Evolutionary conservation across 192 early-diverging fungal genomes (phyloP).

Genomic region (Irineochytrium annulatum): DNA sequence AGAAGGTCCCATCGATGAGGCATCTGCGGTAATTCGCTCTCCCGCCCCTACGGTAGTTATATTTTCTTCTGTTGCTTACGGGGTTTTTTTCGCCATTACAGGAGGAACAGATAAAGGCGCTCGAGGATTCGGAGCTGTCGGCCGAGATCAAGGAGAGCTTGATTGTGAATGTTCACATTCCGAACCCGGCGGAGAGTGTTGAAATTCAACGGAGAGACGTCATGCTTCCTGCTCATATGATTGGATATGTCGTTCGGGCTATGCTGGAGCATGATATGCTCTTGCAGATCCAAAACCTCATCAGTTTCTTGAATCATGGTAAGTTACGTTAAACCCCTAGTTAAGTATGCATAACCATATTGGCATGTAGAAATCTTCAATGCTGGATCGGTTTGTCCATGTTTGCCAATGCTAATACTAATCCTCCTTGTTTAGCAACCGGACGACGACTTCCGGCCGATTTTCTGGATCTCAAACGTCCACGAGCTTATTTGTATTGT

Average conservation of each 20-base stretch:
- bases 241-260: slow-evolving; percentile 1
- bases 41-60: no score
- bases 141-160: background rate
- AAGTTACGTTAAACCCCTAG: slow-evolving; percentile 4
- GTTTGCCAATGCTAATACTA: background rate
- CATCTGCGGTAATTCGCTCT: no score
- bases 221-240: slow-evolving; percentile 3
- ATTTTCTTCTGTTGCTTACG: no score
- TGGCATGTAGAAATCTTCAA: background rate
- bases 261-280: slow-evolving; percentile 3
- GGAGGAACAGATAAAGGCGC: background rate
- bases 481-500: slow-evolving; percentile 81
- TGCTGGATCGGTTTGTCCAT: background rate
- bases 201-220: background rate
- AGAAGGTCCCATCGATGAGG: no score
- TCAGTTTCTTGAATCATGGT: background rate
- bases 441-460: slow-evolving; percentile 59
- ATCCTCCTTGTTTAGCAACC: slow-evolving; percentile 32
- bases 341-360: background rate
- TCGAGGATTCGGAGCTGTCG: background rate
- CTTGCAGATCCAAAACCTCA: slow-evolving; percentile 3
- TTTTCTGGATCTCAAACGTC: slow-evolving; percentile 88
- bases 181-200: background rate
- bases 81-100: no score
- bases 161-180: background rate